Evolutionary conservation across 129 eudicot species (phyloP).

Genomic region (Solidago caesia): DNA sequence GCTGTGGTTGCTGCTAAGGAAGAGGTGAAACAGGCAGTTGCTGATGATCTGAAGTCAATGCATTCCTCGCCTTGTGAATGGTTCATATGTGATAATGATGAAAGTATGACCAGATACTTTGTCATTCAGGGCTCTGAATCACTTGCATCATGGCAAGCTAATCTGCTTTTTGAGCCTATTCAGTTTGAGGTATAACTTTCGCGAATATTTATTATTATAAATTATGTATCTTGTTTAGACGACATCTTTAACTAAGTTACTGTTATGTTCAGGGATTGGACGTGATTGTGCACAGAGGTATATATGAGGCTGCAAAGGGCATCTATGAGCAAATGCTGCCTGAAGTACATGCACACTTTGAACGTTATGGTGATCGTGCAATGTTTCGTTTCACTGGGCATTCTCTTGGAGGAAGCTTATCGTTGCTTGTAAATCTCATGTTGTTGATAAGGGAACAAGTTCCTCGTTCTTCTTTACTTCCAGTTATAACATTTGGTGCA

Average conservation of each 20-base stretch:
- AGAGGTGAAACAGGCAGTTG: slow-evolving; percentile 98
- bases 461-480: slow-evolving; percentile 71
- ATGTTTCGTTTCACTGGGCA: slow-evolving; percentile 92
- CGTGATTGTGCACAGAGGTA: slow-evolving; percentile 89
- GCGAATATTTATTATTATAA: background rate
- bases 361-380: slow-evolving; percentile 59
- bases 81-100: slow-evolving; percentile 87
- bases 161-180: slow-evolving; percentile 89
- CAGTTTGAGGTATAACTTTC: slow-evolving; percentile 65
- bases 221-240: background rate
- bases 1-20: slow-evolving; percentile 97
- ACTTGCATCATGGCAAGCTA: slow-evolving; percentile 96
- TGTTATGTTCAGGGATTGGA: slow-evolving; percentile 59
- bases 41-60: slow-evolving; percentile 78
- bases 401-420: slow-evolving; percentile 97
- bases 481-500: slow-evolving; percentile 87
- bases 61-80: slow-evolving; percentile 89
- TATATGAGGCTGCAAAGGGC: slow-evolving; percentile 98
- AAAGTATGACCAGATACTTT: slow-evolving; percentile 63
- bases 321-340: slow-evolving; percentile 92
- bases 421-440: slow-evolving; percentile 87
- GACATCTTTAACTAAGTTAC: background rate
- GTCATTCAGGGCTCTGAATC: slow-evolving; percentile 97
- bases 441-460: slow-evolving; percentile 69
- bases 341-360: slow-evolving; percentile 59